A percentile compares a stretch with the other conserved stretches of the same genome.
phyloP scores from a whole-genome alignment of 495 filamentous ascomycete genomes.

The Xylaria curta region DNA sequence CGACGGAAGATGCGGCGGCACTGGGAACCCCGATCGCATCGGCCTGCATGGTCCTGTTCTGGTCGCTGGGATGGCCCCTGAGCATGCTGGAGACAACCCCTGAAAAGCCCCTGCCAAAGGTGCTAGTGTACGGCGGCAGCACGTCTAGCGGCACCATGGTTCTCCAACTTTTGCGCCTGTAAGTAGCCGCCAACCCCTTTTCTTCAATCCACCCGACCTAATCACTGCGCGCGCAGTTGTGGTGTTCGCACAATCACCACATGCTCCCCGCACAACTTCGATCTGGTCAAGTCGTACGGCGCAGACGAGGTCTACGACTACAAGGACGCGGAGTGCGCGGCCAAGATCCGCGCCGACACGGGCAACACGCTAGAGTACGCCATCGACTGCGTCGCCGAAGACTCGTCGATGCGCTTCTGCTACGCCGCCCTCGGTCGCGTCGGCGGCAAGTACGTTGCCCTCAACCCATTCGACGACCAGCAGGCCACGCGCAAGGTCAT shows the following conservation, averaged over 20 bases:
- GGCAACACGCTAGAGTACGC: slow-evolving; percentile 38
- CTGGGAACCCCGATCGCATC: too few species aligned
- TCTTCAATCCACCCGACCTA: too few species aligned
- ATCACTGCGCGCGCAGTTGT: too few species aligned
- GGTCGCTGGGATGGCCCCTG: too few species aligned
- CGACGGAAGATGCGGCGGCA: too few species aligned
- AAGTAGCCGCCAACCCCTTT: too few species aligned
- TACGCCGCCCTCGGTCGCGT: slow-evolving; percentile 46
- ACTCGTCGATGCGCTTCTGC: slow-evolving; percentile 43
- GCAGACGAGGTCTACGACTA: slow-evolving; percentile 17
- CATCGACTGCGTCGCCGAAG: slow-evolving; percentile 41
- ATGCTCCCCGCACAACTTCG: slow-evolving; percentile 7
- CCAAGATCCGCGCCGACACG: slow-evolving; percentile 29
- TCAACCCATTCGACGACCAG: neutral
- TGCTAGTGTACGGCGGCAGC: too few species aligned
- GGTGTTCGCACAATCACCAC: neutral
- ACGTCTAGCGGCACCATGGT: too few species aligned
- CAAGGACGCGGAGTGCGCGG: neutral
- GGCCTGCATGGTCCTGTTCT: too few species aligned
- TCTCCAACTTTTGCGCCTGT: too few species aligned
- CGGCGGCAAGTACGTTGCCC: slow-evolving; percentile 44
- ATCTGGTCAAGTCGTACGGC: slow-evolving; percentile 22
- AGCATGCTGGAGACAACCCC: too few species aligned
- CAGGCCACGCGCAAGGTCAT: neutral
- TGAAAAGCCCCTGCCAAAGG: too few species aligned